These are phyloP conservation scores for Metrosideros polymorpha DNA, from an alignment of 441 rosid species.

Conservation along the genomic window DNA sequence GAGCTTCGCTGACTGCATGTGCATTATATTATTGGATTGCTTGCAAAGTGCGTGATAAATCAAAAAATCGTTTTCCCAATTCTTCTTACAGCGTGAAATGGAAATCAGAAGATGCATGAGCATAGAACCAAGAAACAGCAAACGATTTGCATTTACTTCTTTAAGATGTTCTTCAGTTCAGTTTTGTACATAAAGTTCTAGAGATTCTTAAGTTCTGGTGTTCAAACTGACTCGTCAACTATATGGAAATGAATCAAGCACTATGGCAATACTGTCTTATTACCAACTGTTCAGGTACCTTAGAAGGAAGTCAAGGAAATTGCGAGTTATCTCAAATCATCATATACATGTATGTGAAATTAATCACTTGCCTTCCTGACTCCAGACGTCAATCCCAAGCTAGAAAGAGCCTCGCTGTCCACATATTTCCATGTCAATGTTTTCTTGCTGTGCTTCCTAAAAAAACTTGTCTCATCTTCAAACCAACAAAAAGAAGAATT, in stretches of 20 bases:
- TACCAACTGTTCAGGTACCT: not conserved
- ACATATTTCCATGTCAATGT: conserved; percentile 43
- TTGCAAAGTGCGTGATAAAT: not conserved
- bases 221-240: not conserved
- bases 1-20: not conserved
- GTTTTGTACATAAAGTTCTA: not conserved
- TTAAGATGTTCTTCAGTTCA: not conserved
- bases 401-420: conserved; percentile 44
- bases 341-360: not conserved
- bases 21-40: not conserved
- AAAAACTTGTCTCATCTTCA: conserved; percentile 32
- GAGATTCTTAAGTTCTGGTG: not conserved
- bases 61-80: not conserved
- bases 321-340: not conserved
- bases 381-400: conserved; percentile 77
- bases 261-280: not conserved
- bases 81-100: not conserved
- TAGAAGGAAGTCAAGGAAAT: not conserved
- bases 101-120: not conserved
- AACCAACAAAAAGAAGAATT: not conserved
- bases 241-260: not conserved
- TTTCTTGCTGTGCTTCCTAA: conserved; percentile 25
- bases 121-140: not conserved
- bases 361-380: conserved; percentile 62
- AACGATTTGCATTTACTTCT: not conserved